These are phyloP conservation scores for Coffea humblotiana DNA, from an alignment of 305 asterid species.

Conservation along the genomic window DNA sequence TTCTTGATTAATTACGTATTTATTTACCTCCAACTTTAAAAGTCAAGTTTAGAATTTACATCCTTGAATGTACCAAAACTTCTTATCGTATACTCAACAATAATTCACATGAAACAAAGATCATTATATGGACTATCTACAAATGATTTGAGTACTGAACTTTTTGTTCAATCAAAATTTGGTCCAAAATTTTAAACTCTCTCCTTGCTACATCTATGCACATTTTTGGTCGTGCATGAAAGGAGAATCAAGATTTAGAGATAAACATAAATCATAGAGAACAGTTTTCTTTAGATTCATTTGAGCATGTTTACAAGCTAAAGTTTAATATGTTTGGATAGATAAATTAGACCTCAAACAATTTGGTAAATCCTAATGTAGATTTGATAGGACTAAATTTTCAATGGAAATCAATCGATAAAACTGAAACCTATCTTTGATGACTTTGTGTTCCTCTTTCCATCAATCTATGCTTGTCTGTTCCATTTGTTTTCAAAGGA, in stretches of 20 bases:
- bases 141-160: neutral
- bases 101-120: neutral
- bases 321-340: too few species aligned
- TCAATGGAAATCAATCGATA: neutral
- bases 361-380: neutral
- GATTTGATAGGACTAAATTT: neutral
- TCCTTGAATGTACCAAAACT: neutral
- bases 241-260: neutral
- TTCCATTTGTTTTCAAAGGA: neutral
- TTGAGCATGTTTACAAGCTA: too few species aligned
- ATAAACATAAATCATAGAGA: neutral
- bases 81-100: neutral
- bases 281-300: too few species aligned
- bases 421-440: neutral
- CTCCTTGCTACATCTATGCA: neutral
- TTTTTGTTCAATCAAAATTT: neutral
- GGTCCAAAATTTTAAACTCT: neutral
- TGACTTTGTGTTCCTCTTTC: constrained; percentile 14
- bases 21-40: neutral
- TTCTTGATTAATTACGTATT: neutral
- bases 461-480: neutral
- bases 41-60: neutral
- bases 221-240: neutral
- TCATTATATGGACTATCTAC: neutral
- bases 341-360: neutral